Base-by-base conservation (phyloP, 2,329 filamentous ascomycete species). In the Ilyonectria robusta region DNA sequence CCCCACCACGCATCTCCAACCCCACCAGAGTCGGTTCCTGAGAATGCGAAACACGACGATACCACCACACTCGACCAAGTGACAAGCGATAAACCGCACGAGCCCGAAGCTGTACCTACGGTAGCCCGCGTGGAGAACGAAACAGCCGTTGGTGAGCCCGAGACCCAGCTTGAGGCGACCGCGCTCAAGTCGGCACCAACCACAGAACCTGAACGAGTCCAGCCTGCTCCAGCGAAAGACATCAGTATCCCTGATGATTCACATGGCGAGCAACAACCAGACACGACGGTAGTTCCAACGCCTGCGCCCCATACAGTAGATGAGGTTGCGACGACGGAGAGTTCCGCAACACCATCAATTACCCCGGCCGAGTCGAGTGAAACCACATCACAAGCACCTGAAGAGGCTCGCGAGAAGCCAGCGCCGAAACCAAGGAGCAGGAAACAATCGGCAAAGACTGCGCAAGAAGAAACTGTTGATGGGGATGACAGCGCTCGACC, bases 401-500 rank as follows among this genome's bases (percentile, higher is more conserved):
- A 47, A 47, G 71, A 69, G 53, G 48, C 37, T 17, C 66, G 53
- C 17, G 63, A 62, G 33, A 71, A 64, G 29, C 63, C 66, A 26
- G 46, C 60, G 13, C 55, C 69, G 8, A 75, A 68, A 59, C 47
- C 73, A 53, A 68, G 72, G 59, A 57, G 67, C n/a, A 75, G 67
- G 57, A 66, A 68, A 53, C 64, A 72, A 48, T 21, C 63, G 35
- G 46, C 62, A 1, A 63, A 71, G 37, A 46, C 57, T 47, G 54
- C 51, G 3, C 65, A 72, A 29, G 69, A 68, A 13, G 68, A 69
- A 10, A 63, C 33, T 5, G 70, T 69, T 2, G 70, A 64, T 15
- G 73, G 74, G 17, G 70, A 65, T 11, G 68, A 66, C 21, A 50
- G 56, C n/a, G n/a, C 73, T 17, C 69, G 67, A 40, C 77, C 79